Evolutionary conservation across 1,284 basidiomycete species (phyloP).

Genomic region (Boletus sp.): DNA sequence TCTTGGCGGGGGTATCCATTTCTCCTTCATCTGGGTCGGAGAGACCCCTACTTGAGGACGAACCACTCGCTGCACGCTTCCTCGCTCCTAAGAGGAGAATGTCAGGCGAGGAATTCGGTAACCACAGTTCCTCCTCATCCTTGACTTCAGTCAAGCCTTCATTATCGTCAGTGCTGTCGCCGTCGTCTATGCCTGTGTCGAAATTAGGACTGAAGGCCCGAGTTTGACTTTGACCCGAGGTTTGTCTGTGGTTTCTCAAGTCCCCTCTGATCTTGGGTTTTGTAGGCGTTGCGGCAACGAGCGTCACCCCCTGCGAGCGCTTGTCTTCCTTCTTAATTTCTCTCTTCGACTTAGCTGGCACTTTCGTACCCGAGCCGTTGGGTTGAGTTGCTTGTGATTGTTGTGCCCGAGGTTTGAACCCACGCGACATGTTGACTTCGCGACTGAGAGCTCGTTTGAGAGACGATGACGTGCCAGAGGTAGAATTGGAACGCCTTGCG

Average conservation of each 20-base stretch:
- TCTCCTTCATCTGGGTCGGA: slow-evolving; percentile 19
- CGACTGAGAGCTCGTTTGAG: slow-evolving; percentile 51
- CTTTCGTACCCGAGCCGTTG: slow-evolving; percentile 8
- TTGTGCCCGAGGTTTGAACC: slow-evolving; percentile 44
- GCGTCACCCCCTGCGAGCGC: slow-evolving; percentile 38
- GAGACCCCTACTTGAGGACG: slow-evolving; percentile 25
- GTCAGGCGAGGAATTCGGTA: slow-evolving; percentile 30
- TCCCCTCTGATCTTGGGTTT: slow-evolving; percentile 35
- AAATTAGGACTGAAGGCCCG: slow-evolving; percentile 2
- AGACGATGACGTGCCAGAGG: slow-evolving; percentile 32
- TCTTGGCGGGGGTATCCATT: slow-evolving; percentile 25
- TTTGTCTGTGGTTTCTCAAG: background rate
- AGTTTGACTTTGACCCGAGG: slow-evolving; percentile 7
- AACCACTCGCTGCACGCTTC: slow-evolving; percentile 25
- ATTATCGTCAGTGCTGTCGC: background rate
- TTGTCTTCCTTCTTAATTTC: slow-evolving; percentile 11
- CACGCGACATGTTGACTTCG: slow-evolving; percentile 71
- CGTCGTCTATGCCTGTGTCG: slow-evolving; percentile 1
- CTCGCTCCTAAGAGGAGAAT: slow-evolving; percentile 20
- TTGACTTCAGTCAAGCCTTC: slow-evolving; percentile 4
- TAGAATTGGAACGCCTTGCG: slow-evolving; percentile 40
- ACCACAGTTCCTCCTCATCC: slow-evolving; percentile 27
- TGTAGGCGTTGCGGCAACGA: slow-evolving; percentile 58
- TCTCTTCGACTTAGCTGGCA: slow-evolving; percentile 3
- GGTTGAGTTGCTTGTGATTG: slow-evolving; percentile 12